Base-by-base conservation (phyloP, 2,329 filamentous ascomycete genomes). In the Colletotrichum tropicicola region DNA sequence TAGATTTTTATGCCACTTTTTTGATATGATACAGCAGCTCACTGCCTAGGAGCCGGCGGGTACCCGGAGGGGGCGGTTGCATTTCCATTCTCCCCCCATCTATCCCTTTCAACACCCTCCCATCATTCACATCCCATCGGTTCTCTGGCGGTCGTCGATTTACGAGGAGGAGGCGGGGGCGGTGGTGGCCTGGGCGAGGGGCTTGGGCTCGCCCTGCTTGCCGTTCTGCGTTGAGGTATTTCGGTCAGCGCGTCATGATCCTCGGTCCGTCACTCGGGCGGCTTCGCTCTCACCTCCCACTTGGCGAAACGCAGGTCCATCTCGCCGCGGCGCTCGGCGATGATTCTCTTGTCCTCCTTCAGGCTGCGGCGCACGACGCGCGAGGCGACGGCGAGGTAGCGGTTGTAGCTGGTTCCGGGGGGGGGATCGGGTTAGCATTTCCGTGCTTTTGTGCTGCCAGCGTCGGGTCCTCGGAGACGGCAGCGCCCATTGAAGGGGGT, bases 291-390 rank as follows among this genome's bases (percentile, higher is more conserved):
- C 83, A 99, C 96, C 89, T 93, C 86, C 96, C 96, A 99, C 88
- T 95, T 97, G 72, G 93, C 86, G 76, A 98, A 97, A 82, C 90
- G 90, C 74, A 99, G 83, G 59, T 98, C 95, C 83, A 91, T 91
- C 82, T 94, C 89, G 77, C 94, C 94, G 79, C 96, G 90, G 78
- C 93, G 91, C 89, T 98, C 96, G 70, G 94, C 94, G 72, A 80
- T 80, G 72, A 98, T 81, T 84, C 96, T 90, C 86, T 94, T 91
- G 64, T 96, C 93, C 78, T 99, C 96, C 88, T 98, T 98, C 81
- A 99, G 87, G 80, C 94, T 97, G 80, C 93, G 92, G 85, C 97
- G 96, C 80, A 99, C 92, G 78, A 93, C 92, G 82, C 94, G 94
- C 82, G 94, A 90, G 77, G 96, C 94, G 84, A 99, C 89, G 78